A percentile compares a stretch with the other conserved stretches of the same genome.
These are phyloP conservation scores for Chlamydomonas sp. DNA, from an alignment of 139 green algal species.

Conservation along the genomic window DNA sequence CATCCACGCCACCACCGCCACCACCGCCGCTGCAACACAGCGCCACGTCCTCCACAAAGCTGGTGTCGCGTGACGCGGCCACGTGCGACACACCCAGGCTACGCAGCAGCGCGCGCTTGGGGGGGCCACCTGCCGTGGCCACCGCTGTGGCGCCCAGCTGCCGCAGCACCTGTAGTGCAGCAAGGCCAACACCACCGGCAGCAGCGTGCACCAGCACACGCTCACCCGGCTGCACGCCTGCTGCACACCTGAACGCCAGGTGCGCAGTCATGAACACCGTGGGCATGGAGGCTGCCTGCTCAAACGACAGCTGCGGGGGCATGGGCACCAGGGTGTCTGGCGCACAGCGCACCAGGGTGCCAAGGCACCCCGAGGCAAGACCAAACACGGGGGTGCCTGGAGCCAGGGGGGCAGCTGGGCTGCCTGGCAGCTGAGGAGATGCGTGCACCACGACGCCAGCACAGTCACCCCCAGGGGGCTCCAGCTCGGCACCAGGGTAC, in stretches of 20 bases:
- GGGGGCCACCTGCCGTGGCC: conserved; percentile 56
- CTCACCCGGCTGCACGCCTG: conserved; percentile 23
- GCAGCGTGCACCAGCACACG: conserved; percentile 64
- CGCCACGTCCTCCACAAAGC: conserved; percentile 52
- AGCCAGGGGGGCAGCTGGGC: conserved; percentile 7
- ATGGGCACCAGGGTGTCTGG: conserved; percentile 48
- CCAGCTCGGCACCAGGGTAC: conserved; percentile 71
- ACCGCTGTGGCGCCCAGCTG: conserved; percentile 31
- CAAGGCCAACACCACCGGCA: conserved; percentile 70
- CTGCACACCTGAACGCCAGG: conserved; percentile 38
- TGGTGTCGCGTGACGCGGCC: conserved; percentile 54
- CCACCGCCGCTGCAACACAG: conserved; percentile 23
- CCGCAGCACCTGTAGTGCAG: conserved; percentile 52
- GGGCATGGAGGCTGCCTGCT: conserved; percentile 62
- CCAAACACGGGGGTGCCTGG: conserved; percentile 72
- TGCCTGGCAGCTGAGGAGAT: conserved; percentile 6
- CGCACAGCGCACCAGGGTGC: conserved; percentile 44
- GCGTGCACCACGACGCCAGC: conserved; percentile 61
- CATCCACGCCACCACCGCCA: conserved; percentile 46
- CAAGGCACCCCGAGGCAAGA: conserved; percentile 65
- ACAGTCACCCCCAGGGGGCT: conserved; percentile 67
- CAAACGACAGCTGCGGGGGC: conserved; percentile 53
- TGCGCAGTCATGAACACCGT: conserved; percentile 79
- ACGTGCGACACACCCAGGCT: conserved; percentile 39
- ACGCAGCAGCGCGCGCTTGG: conserved; percentile 66